Percentiles rank a stretch among this genome's conserved stretches.
phyloP scores from a whole-genome alignment of 2,329 filamentous ascomycete species.

The Stemphylium beticola region DNA sequence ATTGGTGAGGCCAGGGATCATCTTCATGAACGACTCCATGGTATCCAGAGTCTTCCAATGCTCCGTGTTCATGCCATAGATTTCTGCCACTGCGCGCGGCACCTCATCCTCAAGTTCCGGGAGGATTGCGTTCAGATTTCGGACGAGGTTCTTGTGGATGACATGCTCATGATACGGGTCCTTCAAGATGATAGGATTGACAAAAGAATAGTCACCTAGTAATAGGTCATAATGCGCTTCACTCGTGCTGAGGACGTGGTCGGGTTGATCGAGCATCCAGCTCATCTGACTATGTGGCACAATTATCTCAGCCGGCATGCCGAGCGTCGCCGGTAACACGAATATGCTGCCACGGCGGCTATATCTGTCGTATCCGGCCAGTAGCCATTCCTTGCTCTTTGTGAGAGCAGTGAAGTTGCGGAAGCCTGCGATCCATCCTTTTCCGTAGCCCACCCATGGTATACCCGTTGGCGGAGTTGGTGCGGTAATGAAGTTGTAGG shows the following conservation, averaged over 20 bases:
- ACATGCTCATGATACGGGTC: conserved; percentile 52
- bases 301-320: conserved; percentile 38
- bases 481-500: conserved; percentile 19
- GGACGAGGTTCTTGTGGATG: conserved; percentile 50
- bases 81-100: conserved; percentile 37
- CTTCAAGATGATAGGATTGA: conserved; percentile 42
- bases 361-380: conserved; percentile 32
- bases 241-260: conserved; percentile 46
- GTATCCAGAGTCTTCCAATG: conserved; percentile 48
- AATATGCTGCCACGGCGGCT: conserved; percentile 33
- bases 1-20: conserved; percentile 53
- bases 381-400: conserved; percentile 31
- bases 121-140: conserved; percentile 48
- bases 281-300: conserved; percentile 43
- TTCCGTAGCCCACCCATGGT: conserved; percentile 36
- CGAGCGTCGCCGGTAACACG: conserved; percentile 34
- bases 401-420: conserved; percentile 30
- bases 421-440: conserved; percentile 25
- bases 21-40: conserved; percentile 44
- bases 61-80: conserved; percentile 47
- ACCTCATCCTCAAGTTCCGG: conserved; percentile 50
- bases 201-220: conserved; percentile 50
- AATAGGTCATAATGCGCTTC: conserved; percentile 49
- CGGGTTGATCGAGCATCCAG: conserved; percentile 54
- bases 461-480: conserved; percentile 25